Evolutionary conservation across 1,284 basidiomycete species (phyloP).

Genomic region (Stereum hirsutum): DNA sequence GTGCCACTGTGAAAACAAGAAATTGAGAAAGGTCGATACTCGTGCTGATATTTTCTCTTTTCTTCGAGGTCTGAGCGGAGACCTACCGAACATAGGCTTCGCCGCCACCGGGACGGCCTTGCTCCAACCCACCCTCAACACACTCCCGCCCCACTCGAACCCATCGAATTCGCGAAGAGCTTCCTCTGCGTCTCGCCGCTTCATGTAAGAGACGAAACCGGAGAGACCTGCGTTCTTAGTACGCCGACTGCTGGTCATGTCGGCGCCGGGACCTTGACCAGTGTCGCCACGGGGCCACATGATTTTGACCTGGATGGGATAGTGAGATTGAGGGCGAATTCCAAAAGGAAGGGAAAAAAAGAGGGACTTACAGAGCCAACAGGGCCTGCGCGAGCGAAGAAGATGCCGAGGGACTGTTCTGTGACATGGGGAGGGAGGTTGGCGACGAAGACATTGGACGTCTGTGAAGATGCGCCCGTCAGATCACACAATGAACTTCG

Average conservation of each 20-base stretch:
- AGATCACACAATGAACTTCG: constrained; percentile 1
- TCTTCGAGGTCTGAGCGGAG: too few species aligned
- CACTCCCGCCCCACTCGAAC: constrained; percentile 82
- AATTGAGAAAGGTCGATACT: too few species aligned
- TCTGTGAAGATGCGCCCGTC: constrained; percentile 34
- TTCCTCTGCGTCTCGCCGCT: constrained; percentile 79
- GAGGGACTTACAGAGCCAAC: constrained; percentile 19
- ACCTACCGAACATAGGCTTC: constrained; percentile 74
- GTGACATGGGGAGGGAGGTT: constrained; percentile 82
- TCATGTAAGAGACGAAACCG: constrained; percentile 96
- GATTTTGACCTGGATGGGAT: constrained; percentile 67
- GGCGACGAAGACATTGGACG: constrained; percentile 91
- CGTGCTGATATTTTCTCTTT: too few species aligned
- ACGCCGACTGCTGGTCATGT: constrained; percentile 63
- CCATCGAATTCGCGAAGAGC: constrained; percentile 87
- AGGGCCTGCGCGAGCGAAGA: constrained; percentile 69
- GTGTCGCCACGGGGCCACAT: constrained; percentile 86
- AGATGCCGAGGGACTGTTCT: constrained; percentile 76
- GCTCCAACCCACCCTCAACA: constrained; percentile 89
- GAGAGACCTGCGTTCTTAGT: constrained; percentile 68
- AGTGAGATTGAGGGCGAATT: constrained; percentile 1
- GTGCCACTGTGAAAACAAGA: too few species aligned
- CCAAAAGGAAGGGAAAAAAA: not conserved
- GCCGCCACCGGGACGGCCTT: constrained; percentile 84
- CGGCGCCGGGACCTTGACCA: constrained; percentile 56